Evolutionary conservation across 1,284 basidiomycete genomes (phyloP).

Genomic region (Porodaedalea pini): DNA sequence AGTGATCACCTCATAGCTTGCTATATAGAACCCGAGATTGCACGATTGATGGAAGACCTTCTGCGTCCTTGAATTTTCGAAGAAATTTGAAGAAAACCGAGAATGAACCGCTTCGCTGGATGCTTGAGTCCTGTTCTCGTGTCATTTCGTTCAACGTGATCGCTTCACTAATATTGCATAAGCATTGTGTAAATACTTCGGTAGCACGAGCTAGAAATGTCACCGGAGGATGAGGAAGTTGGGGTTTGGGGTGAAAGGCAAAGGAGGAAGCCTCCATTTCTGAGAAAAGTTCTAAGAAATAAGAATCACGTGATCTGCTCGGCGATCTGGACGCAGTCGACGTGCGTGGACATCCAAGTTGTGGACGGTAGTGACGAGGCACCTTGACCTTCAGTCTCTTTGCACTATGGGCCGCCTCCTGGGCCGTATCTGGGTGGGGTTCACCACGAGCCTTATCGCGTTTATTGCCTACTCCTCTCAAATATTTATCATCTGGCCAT

Average conservation of each 20-base stretch:
- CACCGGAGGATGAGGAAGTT: too few species aligned
- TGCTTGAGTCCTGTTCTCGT: too few species aligned
- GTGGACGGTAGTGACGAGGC: background rate
- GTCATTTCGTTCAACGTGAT: too few species aligned
- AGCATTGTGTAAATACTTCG: too few species aligned
- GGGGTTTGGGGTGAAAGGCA: too few species aligned
- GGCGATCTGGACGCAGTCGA: too few species aligned
- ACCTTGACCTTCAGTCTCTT: background rate
- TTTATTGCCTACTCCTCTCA: slow-evolving; percentile 90
- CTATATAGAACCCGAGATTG: background rate
- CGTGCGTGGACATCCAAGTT: too few species aligned
- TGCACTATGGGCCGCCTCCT: slow-evolving; percentile 45
- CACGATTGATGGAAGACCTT: background rate
- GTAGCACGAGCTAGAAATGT: too few species aligned
- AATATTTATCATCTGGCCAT: slow-evolving; percentile 88
- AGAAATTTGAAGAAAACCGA: slow-evolving; percentile 4
- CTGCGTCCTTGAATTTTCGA: background rate
- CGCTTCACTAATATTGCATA: too few species aligned
- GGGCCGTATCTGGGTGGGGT: slow-evolving; percentile 61
- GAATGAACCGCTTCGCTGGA: background rate
- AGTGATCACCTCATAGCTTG: background rate
- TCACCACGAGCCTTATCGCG: slow-evolving; percentile 74
- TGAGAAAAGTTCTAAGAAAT: too few species aligned
- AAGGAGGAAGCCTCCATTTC: too few species aligned
- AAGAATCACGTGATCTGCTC: too few species aligned